A percentile compares a stretch with the other conserved stretches of the same genome.
Conservation (phyloP, 2,329 filamentous ascomycete genomes). For the Ceratocystiopsis brevicomis region DNA sequence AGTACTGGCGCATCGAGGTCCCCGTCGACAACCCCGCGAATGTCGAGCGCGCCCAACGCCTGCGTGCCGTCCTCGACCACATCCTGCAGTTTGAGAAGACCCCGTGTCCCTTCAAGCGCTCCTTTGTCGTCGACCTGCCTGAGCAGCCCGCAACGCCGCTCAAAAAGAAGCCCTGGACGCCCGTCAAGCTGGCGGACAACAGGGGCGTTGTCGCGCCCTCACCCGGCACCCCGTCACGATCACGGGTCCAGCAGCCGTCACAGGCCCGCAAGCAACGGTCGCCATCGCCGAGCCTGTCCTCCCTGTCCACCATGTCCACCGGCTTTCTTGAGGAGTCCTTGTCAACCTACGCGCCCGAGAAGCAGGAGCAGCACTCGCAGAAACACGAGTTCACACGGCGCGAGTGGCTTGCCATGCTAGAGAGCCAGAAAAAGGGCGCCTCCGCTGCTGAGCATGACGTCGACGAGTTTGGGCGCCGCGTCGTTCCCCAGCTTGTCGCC, state of each 20-base stretch:
- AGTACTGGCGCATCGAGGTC: constrained; percentile 82
- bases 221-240: constrained; percentile 10
- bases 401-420: constrained; percentile 8
- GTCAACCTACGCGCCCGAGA: background rate
- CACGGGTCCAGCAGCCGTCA: background rate
- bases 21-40: constrained; percentile 45
- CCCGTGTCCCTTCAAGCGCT: constrained; percentile 63
- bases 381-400: constrained; percentile 4
- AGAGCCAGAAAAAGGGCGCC: constrained; percentile 2
- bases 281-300: background rate
- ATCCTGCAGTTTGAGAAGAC: constrained; percentile 78
- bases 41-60: constrained; percentile 39
- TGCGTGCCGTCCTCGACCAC: constrained; percentile 51
- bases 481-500: constrained; percentile 8
- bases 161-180: constrained; percentile 51
- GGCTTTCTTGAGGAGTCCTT: too few species aligned
- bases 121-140: constrained; percentile 56
- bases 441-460: constrained; percentile 1
- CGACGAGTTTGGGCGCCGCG: constrained; percentile 6
- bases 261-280: background rate
- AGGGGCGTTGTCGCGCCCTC: constrained; percentile 10
- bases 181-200: constrained; percentile 19
- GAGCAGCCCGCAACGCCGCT: constrained; percentile 45
- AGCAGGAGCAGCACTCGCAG: background rate
- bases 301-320: too few species aligned